Percentiles rank a stretch among this genome's conserved stretches.
Conservation (phyloP, 2,329 filamentous ascomycete species). For the Aspergillus sp. region DNA sequence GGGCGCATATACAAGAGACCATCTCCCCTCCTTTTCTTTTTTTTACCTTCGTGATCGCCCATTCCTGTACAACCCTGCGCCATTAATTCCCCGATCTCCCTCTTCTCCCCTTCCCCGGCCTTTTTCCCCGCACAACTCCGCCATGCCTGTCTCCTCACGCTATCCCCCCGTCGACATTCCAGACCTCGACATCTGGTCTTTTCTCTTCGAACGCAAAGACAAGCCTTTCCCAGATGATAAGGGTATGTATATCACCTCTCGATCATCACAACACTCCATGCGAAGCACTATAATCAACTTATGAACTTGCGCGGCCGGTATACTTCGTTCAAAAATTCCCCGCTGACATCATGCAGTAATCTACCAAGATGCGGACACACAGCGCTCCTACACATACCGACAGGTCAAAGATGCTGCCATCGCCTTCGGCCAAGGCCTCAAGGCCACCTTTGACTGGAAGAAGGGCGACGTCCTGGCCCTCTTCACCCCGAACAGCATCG, state of each 20-base stretch:
- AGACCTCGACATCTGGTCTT: slow-evolving; percentile 73
- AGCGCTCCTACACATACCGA: slow-evolving; percentile 68
- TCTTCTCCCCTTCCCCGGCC: not conserved
- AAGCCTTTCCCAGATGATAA: slow-evolving; percentile 70
- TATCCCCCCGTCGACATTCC: slow-evolving; percentile 71
- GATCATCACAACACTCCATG: too few relatives aligned
- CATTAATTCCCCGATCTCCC: too few relatives aligned
- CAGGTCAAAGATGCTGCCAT: slow-evolving; percentile 66
- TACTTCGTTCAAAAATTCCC: not conserved
- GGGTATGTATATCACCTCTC: slow-evolving; percentile 50
- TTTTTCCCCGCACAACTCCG: slow-evolving; percentile 22
- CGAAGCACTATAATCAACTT: too few relatives aligned
- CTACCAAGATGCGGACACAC: slow-evolving; percentile 73
- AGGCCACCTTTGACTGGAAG: slow-evolving; percentile 72
- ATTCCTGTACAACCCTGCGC: too few relatives aligned
- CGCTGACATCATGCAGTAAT: slow-evolving; percentile 60
- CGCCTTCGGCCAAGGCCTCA: slow-evolving; percentile 79
- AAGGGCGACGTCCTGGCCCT: slow-evolving; percentile 81
- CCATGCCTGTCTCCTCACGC: slow-evolving; percentile 71
- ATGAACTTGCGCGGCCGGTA: not conserved
- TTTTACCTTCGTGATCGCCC: too few relatives aligned
- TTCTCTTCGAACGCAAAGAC: slow-evolving; percentile 72
- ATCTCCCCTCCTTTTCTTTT: not conserved
- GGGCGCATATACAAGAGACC: not conserved
- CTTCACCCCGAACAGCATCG: slow-evolving; percentile 83